Conservation (phyloP, 768 basidiomycete species). For the Tulasnella sp. region DNA sequence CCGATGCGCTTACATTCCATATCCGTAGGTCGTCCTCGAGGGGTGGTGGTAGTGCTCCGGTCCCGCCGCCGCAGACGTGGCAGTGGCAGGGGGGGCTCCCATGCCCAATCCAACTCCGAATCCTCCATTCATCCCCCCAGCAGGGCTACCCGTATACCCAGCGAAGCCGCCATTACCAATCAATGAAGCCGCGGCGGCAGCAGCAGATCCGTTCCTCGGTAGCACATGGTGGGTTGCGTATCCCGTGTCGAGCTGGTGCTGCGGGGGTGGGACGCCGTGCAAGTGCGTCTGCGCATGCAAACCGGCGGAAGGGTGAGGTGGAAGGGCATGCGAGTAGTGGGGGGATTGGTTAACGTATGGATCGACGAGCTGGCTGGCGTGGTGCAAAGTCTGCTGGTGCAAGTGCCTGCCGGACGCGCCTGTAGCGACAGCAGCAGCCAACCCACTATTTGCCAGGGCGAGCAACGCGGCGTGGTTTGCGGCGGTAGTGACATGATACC, state of each 20-base stretch:
- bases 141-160: too few species aligned
- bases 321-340: constrained; percentile 11
- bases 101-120: too few species aligned
- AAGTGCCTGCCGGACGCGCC: constrained; percentile 1
- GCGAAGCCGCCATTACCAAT: background rate
- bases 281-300: background rate
- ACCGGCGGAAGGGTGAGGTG: too few species aligned
- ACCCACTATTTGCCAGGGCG: background rate
- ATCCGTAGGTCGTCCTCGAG: too few species aligned
- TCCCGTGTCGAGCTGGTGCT: background rate
- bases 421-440: background rate
- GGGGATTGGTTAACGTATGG: constrained; percentile 8
- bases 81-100: background rate
- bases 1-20: too few species aligned
- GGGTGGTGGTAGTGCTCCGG: background rate
- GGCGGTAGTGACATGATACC: background rate
- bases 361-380: constrained; percentile 11
- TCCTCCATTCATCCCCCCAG: too few species aligned
- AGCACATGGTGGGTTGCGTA: background rate
- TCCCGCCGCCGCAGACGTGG: too few species aligned
- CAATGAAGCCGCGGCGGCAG: background rate
- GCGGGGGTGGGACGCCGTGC: background rate
- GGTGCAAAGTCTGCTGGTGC: constrained; percentile 10
- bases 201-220: too few species aligned
- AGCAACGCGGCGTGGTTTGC: background rate